Base-by-base conservation (phyloP, 257 asterid genomes). In the Pogostemon cablin region DNA sequence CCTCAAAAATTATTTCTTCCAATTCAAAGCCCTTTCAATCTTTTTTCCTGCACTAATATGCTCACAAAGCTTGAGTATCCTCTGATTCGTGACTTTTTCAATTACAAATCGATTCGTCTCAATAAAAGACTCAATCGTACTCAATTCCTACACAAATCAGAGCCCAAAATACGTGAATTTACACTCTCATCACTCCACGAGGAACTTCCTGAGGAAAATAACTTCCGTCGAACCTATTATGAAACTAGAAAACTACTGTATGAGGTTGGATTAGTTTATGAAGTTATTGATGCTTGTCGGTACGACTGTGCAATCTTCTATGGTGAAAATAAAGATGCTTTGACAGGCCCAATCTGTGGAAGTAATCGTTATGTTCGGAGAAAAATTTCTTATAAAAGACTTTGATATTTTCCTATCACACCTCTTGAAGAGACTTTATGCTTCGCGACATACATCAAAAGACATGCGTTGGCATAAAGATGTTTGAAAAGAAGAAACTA, bases 381-480 rank as follows among this genome's bases (percentile, higher is more conserved):
- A 6, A 46, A 5, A 9, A 46, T 46, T 46, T 17, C 11, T 0
- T 7, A 57, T 3, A 34, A 57, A 5, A 57, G 43, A 6, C n/a
- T 57, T 3, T 42, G 63, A 57, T 60, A 60, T 11, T 60, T 60
- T 9, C 50, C 50, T 46, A 46, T 46, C 50, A 46, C 50, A 46
- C 50, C 50, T 46, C 50, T 46, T 46, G 12, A 58, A 58, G 44
- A 1, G 64, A 4, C 20, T 34, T 3, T 58, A 58, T 35, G 4
- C n/a, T 55, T 55, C 40, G 3, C 9, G 50, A 46, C 11, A 46
- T 7, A 46, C 50, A 46, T n/a, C 42, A 3, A 53, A 12, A n/a
- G 46, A 59, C 8, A 59, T 59, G 65, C 44, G 46, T 2, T 59
- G 65, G 65, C 65, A 59, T 35, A 59, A 59, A 59, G 65, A 59